Conservation (phyloP, 331 rosid species). For the Malus hybrid region DNA sequence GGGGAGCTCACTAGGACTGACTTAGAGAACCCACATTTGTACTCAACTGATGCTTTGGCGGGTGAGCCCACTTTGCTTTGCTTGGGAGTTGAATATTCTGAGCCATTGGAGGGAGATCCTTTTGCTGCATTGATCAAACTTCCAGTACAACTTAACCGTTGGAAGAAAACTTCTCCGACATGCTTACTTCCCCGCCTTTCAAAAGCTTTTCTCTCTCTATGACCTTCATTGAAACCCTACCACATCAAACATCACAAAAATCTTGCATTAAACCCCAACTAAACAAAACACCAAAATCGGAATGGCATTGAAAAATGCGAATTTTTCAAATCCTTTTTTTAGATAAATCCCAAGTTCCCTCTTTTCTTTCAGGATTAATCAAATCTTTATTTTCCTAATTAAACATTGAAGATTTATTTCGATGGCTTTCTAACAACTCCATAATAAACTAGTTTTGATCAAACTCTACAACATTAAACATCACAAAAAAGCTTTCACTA, state of each 20-base stretch:
- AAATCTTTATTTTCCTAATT: no score
- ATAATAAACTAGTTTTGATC: no score
- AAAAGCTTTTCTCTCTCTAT: conserved; percentile 7
- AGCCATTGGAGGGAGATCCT: conserved; percentile 16
- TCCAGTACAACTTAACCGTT: conserved; percentile 44
- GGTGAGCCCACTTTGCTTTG: conserved; percentile 26
- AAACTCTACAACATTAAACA: no score
- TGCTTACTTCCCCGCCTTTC: conserved; percentile 34
- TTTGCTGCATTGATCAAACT: conserved; percentile 22
- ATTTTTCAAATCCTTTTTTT: no score
- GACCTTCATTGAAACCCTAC: conserved; percentile 29
- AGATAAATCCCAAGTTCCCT: no score
- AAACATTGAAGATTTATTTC: no score
- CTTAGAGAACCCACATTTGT: conserved; percentile 13
- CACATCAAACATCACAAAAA: background rate
- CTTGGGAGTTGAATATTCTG: conserved; percentile 13
- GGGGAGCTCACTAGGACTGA: conserved; percentile 33
- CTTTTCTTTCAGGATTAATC: no score
- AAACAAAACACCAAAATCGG: no score
- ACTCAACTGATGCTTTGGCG: conserved; percentile 1
- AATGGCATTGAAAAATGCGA: no score
- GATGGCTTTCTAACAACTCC: no score
- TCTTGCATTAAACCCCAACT: no score
- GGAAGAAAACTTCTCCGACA: conserved; percentile 40
- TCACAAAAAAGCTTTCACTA: no score